Conservation (phyloP, 768 basidiomycete genomes). For the Mycena sanguinolenta region DNA sequence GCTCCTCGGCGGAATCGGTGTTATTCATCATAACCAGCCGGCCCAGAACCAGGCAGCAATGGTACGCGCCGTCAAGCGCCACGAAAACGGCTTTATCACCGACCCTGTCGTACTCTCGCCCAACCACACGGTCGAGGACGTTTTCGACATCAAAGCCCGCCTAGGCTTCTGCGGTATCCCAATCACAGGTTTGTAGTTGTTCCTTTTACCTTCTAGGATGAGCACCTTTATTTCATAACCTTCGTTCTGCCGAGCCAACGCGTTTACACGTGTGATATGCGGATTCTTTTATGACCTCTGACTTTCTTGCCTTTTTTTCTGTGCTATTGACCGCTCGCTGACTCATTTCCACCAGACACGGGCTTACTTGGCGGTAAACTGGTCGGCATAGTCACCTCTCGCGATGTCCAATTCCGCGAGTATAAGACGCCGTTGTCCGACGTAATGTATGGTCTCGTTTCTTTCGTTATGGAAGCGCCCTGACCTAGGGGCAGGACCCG, state of each 20-base stretch:
- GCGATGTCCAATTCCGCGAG: conserved; percentile 94
- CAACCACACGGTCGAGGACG: conserved; percentile 83
- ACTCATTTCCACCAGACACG: conserved; percentile 68
- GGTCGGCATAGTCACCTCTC: conserved; percentile 95
- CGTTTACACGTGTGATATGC: conserved; percentile 76
- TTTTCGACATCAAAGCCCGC: conserved; percentile 91
- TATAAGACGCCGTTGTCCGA: conserved; percentile 73
- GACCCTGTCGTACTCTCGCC: conserved; percentile 93
- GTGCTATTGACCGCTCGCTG: conserved; percentile 34
- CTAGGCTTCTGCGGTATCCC: conserved; percentile 98
- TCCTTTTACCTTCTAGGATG: conserved; percentile 54
- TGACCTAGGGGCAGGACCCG: conserved; percentile 65
- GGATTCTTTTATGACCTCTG: conserved; percentile 64
- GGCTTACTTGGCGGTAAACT: conserved; percentile 92
- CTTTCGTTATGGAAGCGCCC: not conserved
- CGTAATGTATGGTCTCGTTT: conserved; percentile 65
- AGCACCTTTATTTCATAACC: conserved; percentile 67
- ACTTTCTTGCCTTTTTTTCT: conserved; percentile 40
- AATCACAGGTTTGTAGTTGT: conserved; percentile 86
- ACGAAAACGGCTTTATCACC: conserved; percentile 98
- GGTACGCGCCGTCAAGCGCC: conserved; percentile 97
- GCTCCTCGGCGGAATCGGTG: conserved; percentile 96
- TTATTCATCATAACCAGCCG: conserved; percentile 97
- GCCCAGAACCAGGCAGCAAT: conserved; percentile 91
- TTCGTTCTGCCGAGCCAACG: conserved; percentile 94